Conservation (phyloP, 768 basidiomycete species). For the Phanerochaete sordida region DNA sequence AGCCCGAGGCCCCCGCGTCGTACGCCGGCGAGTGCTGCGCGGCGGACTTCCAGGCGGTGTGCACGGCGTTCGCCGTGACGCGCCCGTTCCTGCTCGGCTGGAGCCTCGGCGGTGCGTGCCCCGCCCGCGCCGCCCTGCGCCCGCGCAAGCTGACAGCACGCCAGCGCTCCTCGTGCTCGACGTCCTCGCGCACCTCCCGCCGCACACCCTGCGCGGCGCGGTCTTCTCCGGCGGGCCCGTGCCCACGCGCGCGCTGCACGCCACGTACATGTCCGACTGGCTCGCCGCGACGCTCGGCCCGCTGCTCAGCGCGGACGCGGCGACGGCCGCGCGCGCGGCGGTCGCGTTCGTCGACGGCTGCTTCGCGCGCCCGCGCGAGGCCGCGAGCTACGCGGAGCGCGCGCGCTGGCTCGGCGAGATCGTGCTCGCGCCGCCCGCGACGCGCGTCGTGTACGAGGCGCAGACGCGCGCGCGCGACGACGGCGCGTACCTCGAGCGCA, state of each 20-base stretch:
- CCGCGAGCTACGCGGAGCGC: constrained; percentile 16
- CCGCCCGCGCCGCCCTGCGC: neutral
- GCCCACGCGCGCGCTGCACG: constrained; percentile 15
- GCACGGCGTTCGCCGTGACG: constrained; percentile 20
- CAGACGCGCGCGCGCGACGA: constrained; percentile 20
- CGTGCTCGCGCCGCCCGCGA: constrained; percentile 17
- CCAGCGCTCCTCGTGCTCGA: constrained; percentile 2
- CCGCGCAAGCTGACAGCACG: neutral
- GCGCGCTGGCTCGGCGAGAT: constrained; percentile 22
- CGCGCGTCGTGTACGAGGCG: constrained; percentile 11
- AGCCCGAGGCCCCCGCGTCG: constrained; percentile 17
- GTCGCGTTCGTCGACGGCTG: constrained; percentile 22
- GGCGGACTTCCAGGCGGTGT: constrained; percentile 27
- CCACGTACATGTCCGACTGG: constrained; percentile 4
- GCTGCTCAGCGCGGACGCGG: constrained; percentile 12
- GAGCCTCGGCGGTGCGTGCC: constrained; percentile 12
- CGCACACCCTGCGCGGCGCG: constrained; percentile 18
- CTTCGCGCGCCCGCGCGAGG: constrained; percentile 13
- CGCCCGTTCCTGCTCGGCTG: constrained; percentile 22
- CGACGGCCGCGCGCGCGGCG: constrained; percentile 9
- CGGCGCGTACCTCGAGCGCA: constrained; percentile 15
- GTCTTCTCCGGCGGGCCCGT: constrained; percentile 23
- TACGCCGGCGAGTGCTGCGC: constrained; percentile 23
- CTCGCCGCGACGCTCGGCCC: constrained; percentile 9
- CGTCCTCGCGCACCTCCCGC: constrained; percentile 17